Evolutionary conservation across 2,329 filamentous ascomycete species (phyloP).

Genomic region (Ramularia collo-cygni): DNA sequence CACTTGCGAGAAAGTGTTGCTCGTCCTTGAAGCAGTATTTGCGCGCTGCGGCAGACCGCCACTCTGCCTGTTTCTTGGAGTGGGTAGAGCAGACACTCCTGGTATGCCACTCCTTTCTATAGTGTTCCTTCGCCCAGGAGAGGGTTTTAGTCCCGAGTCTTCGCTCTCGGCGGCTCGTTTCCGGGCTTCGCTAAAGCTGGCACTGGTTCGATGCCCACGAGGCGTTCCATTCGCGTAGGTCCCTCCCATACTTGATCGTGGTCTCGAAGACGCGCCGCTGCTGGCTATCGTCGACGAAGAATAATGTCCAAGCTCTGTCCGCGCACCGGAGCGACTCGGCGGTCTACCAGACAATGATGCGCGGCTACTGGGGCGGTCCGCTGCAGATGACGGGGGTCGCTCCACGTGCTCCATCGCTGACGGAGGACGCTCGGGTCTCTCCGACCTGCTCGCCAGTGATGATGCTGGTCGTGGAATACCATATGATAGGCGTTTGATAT

Average conservation of each 20-base stretch:
- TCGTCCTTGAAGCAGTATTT: conserved; percentile 13
- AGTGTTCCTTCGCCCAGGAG: conserved; percentile 16
- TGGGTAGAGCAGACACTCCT: conserved; percentile 10
- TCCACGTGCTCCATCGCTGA: conserved; percentile 19
- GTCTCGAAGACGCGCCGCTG: conserved; percentile 37
- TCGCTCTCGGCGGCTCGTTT: conserved; percentile 27
- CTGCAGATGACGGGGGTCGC: conserved; percentile 19
- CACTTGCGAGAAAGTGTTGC: conserved; percentile 12
- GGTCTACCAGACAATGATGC: conserved; percentile 33
- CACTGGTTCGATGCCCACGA: conserved; percentile 19
- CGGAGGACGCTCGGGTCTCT: conserved; percentile 22
- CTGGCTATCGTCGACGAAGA: conserved; percentile 4
- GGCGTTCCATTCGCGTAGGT: conserved; percentile 34
- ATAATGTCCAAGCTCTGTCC: conserved; percentile 34
- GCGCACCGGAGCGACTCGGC: conserved; percentile 38
- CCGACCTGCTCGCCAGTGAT: conserved; percentile 20
- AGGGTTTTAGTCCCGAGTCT: conserved; percentile 6
- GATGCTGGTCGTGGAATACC: conserved; percentile 33
- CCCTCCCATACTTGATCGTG: conserved; percentile 64
- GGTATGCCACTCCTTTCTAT: conserved; percentile 18
- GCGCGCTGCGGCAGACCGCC: conserved; percentile 8
- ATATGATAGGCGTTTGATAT: conserved; percentile 45
- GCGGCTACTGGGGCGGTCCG: conserved; percentile 67
- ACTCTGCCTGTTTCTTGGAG: conserved; percentile 4
- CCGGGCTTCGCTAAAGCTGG: conserved; percentile 28